Base-by-base conservation (phyloP, 768 basidiomycete species). In the Royoungia palumana region DNA sequence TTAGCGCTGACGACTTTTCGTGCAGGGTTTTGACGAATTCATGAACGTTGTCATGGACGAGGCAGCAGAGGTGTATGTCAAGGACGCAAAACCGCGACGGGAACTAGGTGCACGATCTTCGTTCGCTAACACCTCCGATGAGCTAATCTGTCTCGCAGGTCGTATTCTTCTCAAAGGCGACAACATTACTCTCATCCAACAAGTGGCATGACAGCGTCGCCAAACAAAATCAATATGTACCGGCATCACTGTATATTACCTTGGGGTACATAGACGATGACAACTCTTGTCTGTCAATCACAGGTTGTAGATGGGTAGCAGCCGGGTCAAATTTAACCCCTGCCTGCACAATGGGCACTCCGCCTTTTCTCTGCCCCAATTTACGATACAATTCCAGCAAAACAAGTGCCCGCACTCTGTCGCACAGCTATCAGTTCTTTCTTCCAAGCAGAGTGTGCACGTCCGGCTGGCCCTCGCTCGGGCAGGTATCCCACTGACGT, bases 31-130 rank as follows among this genome's bases (percentile, higher is more conserved):
- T 60, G 95, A 99, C 65, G 95, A 99, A 69, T 99, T 97, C 72
- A 99, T 99, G 95, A 99, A 99, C 65, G 72, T 99, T 25, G 90
- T 97, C 30, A 72, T 99, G 20, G 95, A 99, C 58, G 90, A 96
- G 41, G 92, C 94, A 37, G 80, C 82, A 44, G 95, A 99, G 68
- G 85, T 96, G 11, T 95, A 82, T 62, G 83, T 94, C 41, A 92
- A 93, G 66, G 92, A 91, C 52, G 84, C 81, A 46, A 89, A 94
- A 70, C 88, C 91, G 38, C 76, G 87, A 60, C 74, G 83, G 70
- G 83, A 91, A 53, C 75, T 98, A 35, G 94, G 94, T 93, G 55
- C 47, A 81, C 69, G 10, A 35, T 39, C 44, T 24, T 41, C 25
- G 10, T 39, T 50, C 7, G n/a, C n/a, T n/a, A n/a, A n/a, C n/a